These are phyloP conservation scores for Helichrysum umbraculigerum DNA, from an alignment of 129 eudicot genomes.

Conservation along the genomic window DNA sequence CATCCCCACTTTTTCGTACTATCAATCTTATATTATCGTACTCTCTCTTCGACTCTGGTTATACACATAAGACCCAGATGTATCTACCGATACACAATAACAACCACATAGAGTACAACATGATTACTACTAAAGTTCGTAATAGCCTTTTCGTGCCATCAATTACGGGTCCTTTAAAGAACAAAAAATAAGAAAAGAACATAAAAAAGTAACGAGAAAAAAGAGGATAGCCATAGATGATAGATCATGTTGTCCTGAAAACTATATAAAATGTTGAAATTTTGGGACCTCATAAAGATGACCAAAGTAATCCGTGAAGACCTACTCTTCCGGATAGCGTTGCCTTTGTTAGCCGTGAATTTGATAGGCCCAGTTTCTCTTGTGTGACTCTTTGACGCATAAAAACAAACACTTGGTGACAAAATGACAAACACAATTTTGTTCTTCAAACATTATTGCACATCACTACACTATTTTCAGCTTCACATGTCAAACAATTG, in stretches of 20 bases:
- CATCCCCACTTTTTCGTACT: no score
- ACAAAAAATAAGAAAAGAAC: constrained; percentile 23
- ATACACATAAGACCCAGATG: background rate
- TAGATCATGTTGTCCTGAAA: constrained; percentile 30
- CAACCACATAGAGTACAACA: background rate
- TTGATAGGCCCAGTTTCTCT: constrained; percentile 34
- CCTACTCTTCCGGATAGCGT: constrained; percentile 38
- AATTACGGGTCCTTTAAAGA: constrained; percentile 18
- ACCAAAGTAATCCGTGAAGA: constrained; percentile 39
- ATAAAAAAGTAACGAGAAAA: constrained; percentile 26
- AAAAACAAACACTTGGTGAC: constrained; percentile 35
- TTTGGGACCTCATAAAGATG: constrained; percentile 33
- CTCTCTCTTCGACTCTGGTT: background rate
- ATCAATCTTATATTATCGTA: no score
- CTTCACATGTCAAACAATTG: constrained; percentile 40
- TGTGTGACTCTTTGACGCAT: constrained; percentile 33
- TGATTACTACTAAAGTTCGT: constrained; percentile 13
- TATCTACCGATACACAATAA: background rate
- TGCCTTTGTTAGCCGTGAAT: constrained; percentile 35
- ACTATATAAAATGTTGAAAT: constrained; percentile 31
- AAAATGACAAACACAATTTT: constrained; percentile 29
- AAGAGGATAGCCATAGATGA: constrained; percentile 19
- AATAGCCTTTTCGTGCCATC: constrained; percentile 24
- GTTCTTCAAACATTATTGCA: constrained; percentile 36
- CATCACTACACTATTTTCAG: constrained; percentile 13